These are phyloP conservation scores for Puccinia polysora DNA, from an alignment of 1,284 basidiomycete genomes.

Conservation along the genomic window DNA sequence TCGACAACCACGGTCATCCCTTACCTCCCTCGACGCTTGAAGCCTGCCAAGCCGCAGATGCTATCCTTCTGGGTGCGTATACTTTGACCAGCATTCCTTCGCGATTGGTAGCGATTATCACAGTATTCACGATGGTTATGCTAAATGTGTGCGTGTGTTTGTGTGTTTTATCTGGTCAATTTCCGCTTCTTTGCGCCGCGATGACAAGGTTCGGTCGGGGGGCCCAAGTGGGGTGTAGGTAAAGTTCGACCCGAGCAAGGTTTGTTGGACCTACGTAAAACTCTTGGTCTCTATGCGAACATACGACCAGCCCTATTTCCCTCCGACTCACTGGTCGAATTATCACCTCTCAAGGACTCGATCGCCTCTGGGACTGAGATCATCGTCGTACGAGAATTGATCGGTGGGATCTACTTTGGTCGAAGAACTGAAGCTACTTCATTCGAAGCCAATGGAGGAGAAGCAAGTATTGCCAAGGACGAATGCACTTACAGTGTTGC, in stretches of 20 bases:
- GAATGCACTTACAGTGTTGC: conserved; percentile 85
- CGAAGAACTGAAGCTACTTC: conserved; percentile 74
- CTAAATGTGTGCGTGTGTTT: no score
- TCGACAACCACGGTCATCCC: conserved; percentile 78
- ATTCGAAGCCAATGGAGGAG: conserved; percentile 57
- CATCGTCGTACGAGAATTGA: conserved; percentile 88
- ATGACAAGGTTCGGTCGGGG: conserved; percentile 78
- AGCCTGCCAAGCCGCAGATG: conserved; percentile 82
- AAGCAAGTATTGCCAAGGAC: conserved; percentile 56
- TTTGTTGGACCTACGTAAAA: conserved; percentile 84
- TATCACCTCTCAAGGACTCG: conserved; percentile 88
- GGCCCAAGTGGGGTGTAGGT: conserved; percentile 93
- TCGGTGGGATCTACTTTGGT: conserved; percentile 73
- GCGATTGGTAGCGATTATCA: not conserved
- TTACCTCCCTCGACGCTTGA: conserved; percentile 78
- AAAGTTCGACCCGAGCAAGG: conserved; percentile 94
- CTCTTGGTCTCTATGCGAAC: conserved; percentile 91
- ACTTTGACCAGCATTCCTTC: conserved; percentile 5
- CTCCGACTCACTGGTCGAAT: conserved; percentile 76
- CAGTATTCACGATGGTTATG: not conserved
- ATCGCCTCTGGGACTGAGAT: conserved; percentile 80
- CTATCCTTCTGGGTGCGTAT: conserved; percentile 80
- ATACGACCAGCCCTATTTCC: conserved; percentile 95
- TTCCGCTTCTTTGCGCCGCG: not conserved
- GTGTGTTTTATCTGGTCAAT: not conserved